Base-by-base conservation (phyloP, 805 yeast species). In the Candida nonsorbophila region DNA sequence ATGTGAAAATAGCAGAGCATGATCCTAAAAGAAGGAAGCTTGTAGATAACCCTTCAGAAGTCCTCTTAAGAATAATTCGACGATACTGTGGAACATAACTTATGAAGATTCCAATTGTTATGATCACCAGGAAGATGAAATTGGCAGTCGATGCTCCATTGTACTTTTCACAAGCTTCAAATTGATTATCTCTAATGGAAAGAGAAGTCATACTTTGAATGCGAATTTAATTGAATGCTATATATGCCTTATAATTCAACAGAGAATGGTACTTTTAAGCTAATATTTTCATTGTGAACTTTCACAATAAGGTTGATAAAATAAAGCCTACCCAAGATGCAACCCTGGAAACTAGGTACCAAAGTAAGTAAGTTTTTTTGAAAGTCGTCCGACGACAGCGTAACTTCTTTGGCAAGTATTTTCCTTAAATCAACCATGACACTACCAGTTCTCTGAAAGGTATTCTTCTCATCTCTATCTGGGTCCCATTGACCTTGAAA, bases 11-110 rank as follows among this genome's bases (percentile, higher is more conserved):
- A n/a, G 84, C 78, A 13, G 88, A 74, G 27, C 79, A 52, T 4
- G 80, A 72, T 4, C 92, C 92, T 22, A 86, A 65, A 9, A 85
- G 55, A 18, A 85, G 60, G 47, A 77, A 85, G 41, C 70, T 64
- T 8, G 88, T 84, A 4, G 88, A 79, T 14, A 85, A 58, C 4
- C 95, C 95, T 47, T 84, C 87, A 8, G 88, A 76, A 5, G 86
- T 69, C 28, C 69, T 54, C 28, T 86, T 67, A 12, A 49, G 42
- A 29, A 72, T 52, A 30, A 85, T 76, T 24, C 78, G 69, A 24
- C 63, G 32, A 50, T 80, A 84, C 56, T 85, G 95, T 0, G 95
- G 95, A 3, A 79, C 30, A 49, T 85, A 85, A 24, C 90, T 80
- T 7, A 68, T 42, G 19, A 77, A 72, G 6, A 85, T 83, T 3